Evolutionary conservation across 257 asterid species (phyloP).

Genomic region (Nicotiana obtusifolia): DNA sequence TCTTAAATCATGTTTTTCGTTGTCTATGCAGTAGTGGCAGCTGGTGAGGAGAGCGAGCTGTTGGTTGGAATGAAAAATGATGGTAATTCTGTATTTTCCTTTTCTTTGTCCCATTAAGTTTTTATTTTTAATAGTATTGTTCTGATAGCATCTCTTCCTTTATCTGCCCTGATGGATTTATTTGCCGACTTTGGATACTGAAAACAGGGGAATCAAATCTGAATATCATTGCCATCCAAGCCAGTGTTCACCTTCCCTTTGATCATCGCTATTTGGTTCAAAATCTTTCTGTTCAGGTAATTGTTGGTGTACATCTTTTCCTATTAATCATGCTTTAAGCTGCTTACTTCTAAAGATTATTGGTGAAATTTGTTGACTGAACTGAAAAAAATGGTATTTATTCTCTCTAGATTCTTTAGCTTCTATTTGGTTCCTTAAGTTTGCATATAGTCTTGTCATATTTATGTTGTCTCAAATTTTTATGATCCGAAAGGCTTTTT

Average conservation of each 20-base stretch:
- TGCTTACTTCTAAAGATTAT: background rate
- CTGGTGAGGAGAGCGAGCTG: conserved; percentile 90
- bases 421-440: background rate
- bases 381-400: background rate
- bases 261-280: conserved; percentile 76
- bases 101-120: background rate
- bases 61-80: conserved; percentile 85
- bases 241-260: conserved; percentile 78
- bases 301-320: conserved; percentile 11
- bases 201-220: conserved; percentile 62
- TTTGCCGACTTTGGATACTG: conserved; percentile 9
- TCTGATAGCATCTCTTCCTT: background rate
- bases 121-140: background rate
- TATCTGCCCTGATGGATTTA: conserved; percentile 4
- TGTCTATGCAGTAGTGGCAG: conserved; percentile 51
- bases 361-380: background rate
- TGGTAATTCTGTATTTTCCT: conserved; percentile 45
- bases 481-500: background rate
- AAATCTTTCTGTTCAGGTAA: conserved; percentile 86
- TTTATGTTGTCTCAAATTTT: background rate
- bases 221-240: conserved; percentile 75
- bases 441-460: background rate
- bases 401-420: background rate
- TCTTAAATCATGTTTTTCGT: conserved; percentile 10
- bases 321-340: background rate